Evolutionary conservation across 345 rosid genomes (phyloP), one percentile per base, ranked within the genome.

Genomic region (Streptanthus diversifolius): DNA sequence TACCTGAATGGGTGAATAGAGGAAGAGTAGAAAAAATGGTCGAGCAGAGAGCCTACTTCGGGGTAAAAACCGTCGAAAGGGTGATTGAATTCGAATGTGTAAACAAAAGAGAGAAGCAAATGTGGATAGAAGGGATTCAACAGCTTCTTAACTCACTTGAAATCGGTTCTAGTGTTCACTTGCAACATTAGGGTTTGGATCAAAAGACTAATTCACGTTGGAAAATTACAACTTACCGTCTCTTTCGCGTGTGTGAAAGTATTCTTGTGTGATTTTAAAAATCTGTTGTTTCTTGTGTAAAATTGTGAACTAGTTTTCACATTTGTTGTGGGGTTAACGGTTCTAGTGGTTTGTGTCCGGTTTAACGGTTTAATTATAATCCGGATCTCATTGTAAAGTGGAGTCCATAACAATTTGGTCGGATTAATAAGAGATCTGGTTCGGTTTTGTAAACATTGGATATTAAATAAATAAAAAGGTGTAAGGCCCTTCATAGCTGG

Each of bases 1-100:
- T 90, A 70, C 81, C 81, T 3, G 83, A 78, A 27, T 86, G 97
- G 97, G 83, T 80, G 0, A 81, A 85, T 63, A 84, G 97, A 72
- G 82, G 76, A 56, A 64, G 48, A 37, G 85, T 70, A 63, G 80
- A 76, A 10, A 62, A 63, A 45, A 60, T 68, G 79, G 15, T 60
- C 0, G 85, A 80, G 54, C 74, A 74, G 29, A 83, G 84, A 82
- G 90, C 88, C 32, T 89, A 89, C 76, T 93, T 93, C 59, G 98
- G 87, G 45, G 82, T 93, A 51, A 82, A 82, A 78, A 89, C 92
- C 2, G 70, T 79, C 0, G 92, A 89, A 4, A 90, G 98, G 41
- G 71, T 87, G 63, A 82, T 93, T 63, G 97, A 90, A 82, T 90
- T 90, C 59, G 97, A 93, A 70, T 90, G 98, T 81, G 73, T 56